Percentiles rank a stretch among this genome's conserved stretches.
These are phyloP conservation scores for Arthrinium puccinioides DNA, from an alignment of 2,329 filamentous ascomycete species.

Conservation along the genomic window DNA sequence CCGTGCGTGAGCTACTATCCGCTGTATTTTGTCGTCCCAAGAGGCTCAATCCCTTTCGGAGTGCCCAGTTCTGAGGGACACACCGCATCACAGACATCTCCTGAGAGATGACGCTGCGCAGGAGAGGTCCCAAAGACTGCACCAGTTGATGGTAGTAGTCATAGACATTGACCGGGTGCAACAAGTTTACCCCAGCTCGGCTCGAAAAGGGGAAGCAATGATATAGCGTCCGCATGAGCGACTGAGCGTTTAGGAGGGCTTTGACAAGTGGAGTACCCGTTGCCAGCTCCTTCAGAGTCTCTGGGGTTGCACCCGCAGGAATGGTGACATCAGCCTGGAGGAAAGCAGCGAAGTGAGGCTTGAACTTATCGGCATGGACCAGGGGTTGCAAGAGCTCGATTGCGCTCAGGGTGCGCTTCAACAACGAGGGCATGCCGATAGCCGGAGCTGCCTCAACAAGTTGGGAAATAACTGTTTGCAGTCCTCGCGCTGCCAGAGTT, in stretches of 20 bases:
- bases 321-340: constrained; percentile 36
- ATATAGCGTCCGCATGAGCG: constrained; percentile 66
- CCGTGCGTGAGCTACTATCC: too few relatives aligned
- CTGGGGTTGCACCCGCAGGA: constrained; percentile 21
- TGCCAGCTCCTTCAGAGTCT: constrained; percentile 33
- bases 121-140: constrained; percentile 66
- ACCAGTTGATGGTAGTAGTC: constrained; percentile 77
- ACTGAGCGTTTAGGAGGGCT: constrained; percentile 69
- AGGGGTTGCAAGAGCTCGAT: constrained; percentile 63
- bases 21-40: too few relatives aligned
- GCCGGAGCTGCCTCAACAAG: constrained; percentile 77
- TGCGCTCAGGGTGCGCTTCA: constrained; percentile 65
- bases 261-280: constrained; percentile 74
- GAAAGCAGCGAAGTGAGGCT: constrained; percentile 65
- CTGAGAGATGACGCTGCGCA: constrained; percentile 78
- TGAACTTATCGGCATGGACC: constrained; percentile 39
- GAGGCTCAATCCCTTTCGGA: constrained; percentile 14
- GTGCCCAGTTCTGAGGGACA: constrained; percentile 65
- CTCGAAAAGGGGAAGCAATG: constrained; percentile 66
- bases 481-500: constrained; percentile 57
- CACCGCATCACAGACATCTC: constrained; percentile 67
- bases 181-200: constrained; percentile 56
- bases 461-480: constrained; percentile 67
- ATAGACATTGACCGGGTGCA: constrained; percentile 72
- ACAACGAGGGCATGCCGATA: constrained; percentile 71